Evolutionary conservation across 2,329 filamentous ascomycete genomes (phyloP), one percentile per base, ranked within the genome.

Genomic region (Calonectria henricotiae): DNA sequence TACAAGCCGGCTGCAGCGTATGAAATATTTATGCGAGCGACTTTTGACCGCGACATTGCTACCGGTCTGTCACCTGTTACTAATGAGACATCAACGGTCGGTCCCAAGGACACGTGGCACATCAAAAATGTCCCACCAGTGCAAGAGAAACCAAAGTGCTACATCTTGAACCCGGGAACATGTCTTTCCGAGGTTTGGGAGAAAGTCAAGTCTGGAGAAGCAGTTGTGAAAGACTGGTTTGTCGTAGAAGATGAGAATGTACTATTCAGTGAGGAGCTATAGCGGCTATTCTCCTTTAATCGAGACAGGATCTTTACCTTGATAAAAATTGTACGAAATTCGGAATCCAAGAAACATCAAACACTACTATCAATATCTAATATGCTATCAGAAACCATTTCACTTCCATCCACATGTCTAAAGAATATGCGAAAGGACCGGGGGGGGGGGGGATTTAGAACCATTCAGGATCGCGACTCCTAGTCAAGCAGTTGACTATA

Each of bases 1-100:
- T 90, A 89, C 75, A 89, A 91, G 80, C 90, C 89, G 5, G 82
- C 86, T 71, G 88, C 88, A 1, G 83, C 88, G 0, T 85, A 90
- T 67, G 85, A 86, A 71, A 82, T 91, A 43, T 91, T 92, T 74
- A 87, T 88, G 64, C 86, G 91, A 32, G 89, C 89, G 17, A 83
- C 91, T 67, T 84, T 84, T 47, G 86, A 87, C 17, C 85, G 84
- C 70, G 86, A 89, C 66, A 82, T 91, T 58, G 82, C 88, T 1
- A 87, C 86, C 0, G 89, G 91, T 13, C 84, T 86, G 39, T 71
- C 82, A 1, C 82, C 89, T 49, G 82, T 89, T 65, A 82, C 89
- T 5, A 82, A 86, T 1, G 83, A 79, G 1, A 91, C 88, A 76
- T 83, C 83, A 43, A 89, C 20, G 74, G 82, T 7, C 86, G 89